phyloP scores from a whole-genome alignment of 2,329 filamentous ascomycete genomes.

The Huntiella abstrusa region DNA sequence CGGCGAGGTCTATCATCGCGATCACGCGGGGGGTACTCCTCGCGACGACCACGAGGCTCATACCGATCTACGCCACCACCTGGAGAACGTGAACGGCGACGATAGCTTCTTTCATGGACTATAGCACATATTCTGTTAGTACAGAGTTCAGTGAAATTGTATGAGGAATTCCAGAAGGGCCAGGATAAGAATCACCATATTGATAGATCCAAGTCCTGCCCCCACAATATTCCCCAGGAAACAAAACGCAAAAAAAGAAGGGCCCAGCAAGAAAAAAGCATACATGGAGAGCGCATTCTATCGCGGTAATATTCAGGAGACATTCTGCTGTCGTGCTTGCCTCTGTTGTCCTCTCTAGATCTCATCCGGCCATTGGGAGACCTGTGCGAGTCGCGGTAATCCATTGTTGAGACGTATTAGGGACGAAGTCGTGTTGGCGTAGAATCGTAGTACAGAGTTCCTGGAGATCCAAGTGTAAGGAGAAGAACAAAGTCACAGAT shows the following conservation, averaged over 20 bases:
- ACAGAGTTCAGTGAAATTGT: not conserved
- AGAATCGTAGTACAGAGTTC: conserved; percentile 11
- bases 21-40: conserved; percentile 40
- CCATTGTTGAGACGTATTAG: conserved; percentile 23
- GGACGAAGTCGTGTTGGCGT: conserved; percentile 4
- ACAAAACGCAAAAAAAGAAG: not conserved
- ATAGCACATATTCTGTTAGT: conserved; percentile 9
- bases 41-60: conserved; percentile 45
- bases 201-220: not conserved
- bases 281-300: conserved; percentile 52
- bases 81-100: conserved; percentile 50
- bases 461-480: conserved; percentile 15
- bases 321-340: conserved; percentile 29
- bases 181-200: not conserved
- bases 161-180: not conserved
- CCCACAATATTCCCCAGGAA: not conserved
- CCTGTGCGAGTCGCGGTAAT: conserved; percentile 35
- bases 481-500: conserved; percentile 13
- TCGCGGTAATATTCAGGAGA: conserved; percentile 26
- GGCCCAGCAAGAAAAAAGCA: conserved; percentile 18
- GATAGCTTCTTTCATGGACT: conserved; percentile 37
- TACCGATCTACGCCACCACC: conserved; percentile 50
- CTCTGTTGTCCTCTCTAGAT: conserved; percentile 31
- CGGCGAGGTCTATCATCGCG: conserved; percentile 37
- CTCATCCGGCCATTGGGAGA: conserved; percentile 35